phyloP scores from a whole-genome alignment of 2,329 filamentous ascomycete species.

The Penicillium sp. region DNA sequence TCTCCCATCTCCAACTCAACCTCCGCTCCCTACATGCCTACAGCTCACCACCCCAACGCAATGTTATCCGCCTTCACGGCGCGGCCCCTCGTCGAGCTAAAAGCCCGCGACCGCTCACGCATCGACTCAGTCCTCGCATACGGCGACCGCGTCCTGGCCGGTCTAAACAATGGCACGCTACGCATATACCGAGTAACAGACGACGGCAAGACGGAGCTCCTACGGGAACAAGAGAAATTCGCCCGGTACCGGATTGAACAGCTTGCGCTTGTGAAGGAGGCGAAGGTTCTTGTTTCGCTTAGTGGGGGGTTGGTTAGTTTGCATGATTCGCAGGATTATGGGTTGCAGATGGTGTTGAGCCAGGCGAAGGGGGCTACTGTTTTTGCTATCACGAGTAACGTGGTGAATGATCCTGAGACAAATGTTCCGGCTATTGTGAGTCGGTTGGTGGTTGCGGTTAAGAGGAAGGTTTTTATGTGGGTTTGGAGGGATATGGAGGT shows the following conservation, averaged over 20 bases:
- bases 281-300: conserved; percentile 85
- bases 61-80: conserved; percentile 99
- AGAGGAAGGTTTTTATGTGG: conserved; percentile 87
- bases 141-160: conserved; percentile 89
- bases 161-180: conserved; percentile 84
- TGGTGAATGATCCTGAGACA: conserved; percentile 84
- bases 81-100: conserved; percentile 95
- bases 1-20: background rate
- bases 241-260: conserved; percentile 77
- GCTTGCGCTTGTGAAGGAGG: conserved; percentile 93
- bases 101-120: conserved; percentile 91
- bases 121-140: conserved; percentile 95
- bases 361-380: conserved; percentile 86
- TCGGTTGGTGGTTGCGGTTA: conserved; percentile 87
- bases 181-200: conserved; percentile 82
- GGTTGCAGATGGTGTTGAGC: conserved; percentile 76
- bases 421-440: conserved; percentile 93
- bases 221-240: conserved; percentile 66
- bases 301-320: conserved; percentile 89
- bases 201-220: conserved; percentile 72
- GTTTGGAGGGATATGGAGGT: conserved; percentile 96
- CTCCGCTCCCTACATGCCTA: conserved; percentile 8
- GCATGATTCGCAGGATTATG: conserved; percentile 84
- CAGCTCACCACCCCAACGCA: conserved; percentile 13
- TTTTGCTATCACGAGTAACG: conserved; percentile 94